A percentile compares a stretch with the other conserved stretches of the same genome.
Evolutionary conservation across 305 asterid species (phyloP).

Genomic region (Fraxinus greggii): DNA sequence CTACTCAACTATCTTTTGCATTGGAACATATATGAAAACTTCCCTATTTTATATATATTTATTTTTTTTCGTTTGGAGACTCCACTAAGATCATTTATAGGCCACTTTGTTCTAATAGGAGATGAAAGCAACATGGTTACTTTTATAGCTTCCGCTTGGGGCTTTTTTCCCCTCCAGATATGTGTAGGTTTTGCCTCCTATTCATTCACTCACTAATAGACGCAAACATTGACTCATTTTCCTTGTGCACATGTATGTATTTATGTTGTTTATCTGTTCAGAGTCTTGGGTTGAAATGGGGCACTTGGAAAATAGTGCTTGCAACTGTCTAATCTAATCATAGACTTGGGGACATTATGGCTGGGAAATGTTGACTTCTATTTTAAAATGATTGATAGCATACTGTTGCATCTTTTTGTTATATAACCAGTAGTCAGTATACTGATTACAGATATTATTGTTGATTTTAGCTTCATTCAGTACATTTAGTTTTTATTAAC

Average conservation of each 20-base stretch:
- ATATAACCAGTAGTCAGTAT: not conserved
- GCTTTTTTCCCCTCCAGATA: not conserved
- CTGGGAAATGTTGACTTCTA: not conserved
- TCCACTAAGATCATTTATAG: not conserved
- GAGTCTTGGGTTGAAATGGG: constrained; percentile 2
- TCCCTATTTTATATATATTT: not conserved
- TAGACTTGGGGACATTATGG: not conserved
- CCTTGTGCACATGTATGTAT: not conserved
- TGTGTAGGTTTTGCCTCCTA: not conserved
- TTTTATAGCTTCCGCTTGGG: not conserved
- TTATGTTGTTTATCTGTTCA: not conserved
- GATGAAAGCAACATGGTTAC: not conserved
- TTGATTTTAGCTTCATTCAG: not conserved
- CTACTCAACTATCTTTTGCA: not conserved
- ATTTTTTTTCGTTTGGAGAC: not conserved
- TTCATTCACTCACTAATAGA: not conserved
- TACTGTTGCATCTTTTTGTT: not conserved
- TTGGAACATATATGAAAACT: not conserved
- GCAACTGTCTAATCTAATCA: not conserved
- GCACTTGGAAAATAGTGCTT: not conserved
- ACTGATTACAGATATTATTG: not conserved
- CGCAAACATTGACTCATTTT: not conserved
- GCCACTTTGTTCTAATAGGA: not conserved
- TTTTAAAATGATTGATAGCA: not conserved
- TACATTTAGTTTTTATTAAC: not conserved